Base-by-base conservation (phyloP, 352 stramenopile genomes). In the Phytophthora citricola region DNA sequence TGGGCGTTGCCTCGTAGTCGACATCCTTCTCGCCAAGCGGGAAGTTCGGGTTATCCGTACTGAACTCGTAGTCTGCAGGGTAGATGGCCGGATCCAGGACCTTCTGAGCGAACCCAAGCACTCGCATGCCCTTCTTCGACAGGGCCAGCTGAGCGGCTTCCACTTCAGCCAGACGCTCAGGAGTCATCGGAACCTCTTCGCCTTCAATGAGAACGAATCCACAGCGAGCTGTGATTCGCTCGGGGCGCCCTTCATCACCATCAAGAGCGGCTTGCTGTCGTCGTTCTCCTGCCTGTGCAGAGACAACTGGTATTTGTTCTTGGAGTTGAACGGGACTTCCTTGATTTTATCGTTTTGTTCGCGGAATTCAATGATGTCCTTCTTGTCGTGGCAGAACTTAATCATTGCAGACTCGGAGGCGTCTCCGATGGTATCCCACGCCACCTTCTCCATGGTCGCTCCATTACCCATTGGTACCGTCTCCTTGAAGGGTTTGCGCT, bases 161-260 rank as follows among this genome's bases (percentile, higher is more conserved):
- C 5, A 88, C 70, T 63, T 88, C 71, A 12, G 66, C 81, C 12
- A 99, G 89, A n/a, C 88, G 78, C 67, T 99, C 97, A 4, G 92
- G 90, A 0, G 95, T 97, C 61, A 98, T 87, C 57, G 98, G 97
- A 17, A 83, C 77, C 22, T 78, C 75, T 65, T 88, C 58, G 2
- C 81, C 81, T 48, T 71, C 69, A 11, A 90, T 56, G 66, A 98
- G 61, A n/a, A 95, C 75, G n/a, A 81, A 83, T 41, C 75, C 70
- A 70, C 97, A 99, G 20, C 95, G 79, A 22, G 81, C 75, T n/a
- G 98, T 82, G 70, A 99, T 98, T 43, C 93, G 88, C 58, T 99
- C 97, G 2, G 97, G 1, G 96, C 97, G 56, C 97, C 97, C 76
- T 99, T 99, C 81, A 99, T 98, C 27, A 91, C 81, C 66, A 94